Conservation (phyloP, 2,329 filamentous ascomycete genomes). For the Ophiostoma sp. region DNA sequence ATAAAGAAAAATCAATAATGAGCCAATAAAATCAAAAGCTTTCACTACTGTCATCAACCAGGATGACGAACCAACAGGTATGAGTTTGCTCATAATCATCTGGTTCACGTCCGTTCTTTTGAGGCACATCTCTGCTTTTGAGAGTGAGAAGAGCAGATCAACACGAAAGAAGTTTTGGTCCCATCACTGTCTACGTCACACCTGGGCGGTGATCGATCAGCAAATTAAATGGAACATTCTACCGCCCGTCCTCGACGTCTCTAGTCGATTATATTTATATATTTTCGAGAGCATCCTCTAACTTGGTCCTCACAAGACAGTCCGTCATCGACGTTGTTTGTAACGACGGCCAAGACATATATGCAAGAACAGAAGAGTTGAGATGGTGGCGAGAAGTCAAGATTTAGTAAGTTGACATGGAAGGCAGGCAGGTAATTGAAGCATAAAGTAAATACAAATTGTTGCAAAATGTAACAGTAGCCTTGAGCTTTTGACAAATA, state of each 20-base stretch:
- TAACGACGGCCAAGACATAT: neutral
- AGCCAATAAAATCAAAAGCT: neutral
- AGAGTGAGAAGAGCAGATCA: neutral
- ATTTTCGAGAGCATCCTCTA: neutral
- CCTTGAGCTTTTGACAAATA: neutral
- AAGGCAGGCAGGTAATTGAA: neutral
- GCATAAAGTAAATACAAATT: conserved; percentile 17
- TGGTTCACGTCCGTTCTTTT: conserved; percentile 5
- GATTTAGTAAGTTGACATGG: neutral
- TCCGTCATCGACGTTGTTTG: neutral
- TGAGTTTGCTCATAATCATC: neutral
- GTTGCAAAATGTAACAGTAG: neutral
- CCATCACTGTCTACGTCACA: neutral
- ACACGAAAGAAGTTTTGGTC: neutral
- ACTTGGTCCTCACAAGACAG: neutral
- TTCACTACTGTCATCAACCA: neutral
- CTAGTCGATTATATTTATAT: neutral
- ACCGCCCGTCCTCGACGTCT: neutral
- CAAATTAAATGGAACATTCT: neutral
- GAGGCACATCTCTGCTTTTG: neutral
- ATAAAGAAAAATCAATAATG: neutral
- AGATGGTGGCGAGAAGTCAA: neutral
- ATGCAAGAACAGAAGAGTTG: neutral
- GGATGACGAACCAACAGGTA: neutral
- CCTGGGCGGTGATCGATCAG: neutral